Conservation (phyloP, 345 rosid genomes). For the Populus tremula region DNA sequence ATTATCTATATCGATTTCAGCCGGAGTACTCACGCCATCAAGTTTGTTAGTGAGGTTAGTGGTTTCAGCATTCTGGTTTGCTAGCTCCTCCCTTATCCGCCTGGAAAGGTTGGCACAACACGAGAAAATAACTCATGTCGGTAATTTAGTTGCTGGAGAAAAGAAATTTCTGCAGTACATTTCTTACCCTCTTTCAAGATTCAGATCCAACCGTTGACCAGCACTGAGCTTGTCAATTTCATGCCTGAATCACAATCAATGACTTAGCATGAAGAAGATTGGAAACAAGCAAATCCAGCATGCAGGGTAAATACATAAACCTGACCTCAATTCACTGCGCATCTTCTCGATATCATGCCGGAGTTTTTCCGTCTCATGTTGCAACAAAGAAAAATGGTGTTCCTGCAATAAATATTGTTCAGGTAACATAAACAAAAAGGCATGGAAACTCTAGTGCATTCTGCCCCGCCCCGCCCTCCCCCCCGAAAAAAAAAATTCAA, state of each 20-base stretch:
- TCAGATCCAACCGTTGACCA: conserved; percentile 32
- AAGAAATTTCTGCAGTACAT: not conserved
- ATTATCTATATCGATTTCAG: not conserved
- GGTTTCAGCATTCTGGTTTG: conserved; percentile 29
- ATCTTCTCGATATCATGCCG: conserved; percentile 27
- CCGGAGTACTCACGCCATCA: conserved; percentile 18
- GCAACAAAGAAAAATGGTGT: conserved; percentile 32
- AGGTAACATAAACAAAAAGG: not conserved
- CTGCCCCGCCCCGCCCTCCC: no score
- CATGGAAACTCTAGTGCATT: no score
- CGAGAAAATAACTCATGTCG: not conserved
- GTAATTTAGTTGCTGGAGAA: not conserved
- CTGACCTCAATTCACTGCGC: conserved; percentile 28
- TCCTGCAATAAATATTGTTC: no score
- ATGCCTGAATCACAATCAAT: conserved; percentile 16
- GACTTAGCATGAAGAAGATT: not conserved
- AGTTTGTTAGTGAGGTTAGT: conserved; percentile 29
- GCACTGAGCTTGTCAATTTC: conserved; percentile 33
- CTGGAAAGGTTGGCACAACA: conserved; percentile 6
- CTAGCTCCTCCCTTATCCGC: conserved; percentile 26
- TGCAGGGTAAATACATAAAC: not conserved
- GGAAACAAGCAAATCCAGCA: not conserved
- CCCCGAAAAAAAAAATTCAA: no score
- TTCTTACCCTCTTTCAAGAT: conserved; percentile 30
- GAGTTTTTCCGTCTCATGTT: conserved; percentile 30